Percentiles rank a stretch among this genome's conserved stretches.
phyloP scores from a whole-genome alignment of 1,139 yeast species.

The Lodderomyces orthopsilosis region DNA sequence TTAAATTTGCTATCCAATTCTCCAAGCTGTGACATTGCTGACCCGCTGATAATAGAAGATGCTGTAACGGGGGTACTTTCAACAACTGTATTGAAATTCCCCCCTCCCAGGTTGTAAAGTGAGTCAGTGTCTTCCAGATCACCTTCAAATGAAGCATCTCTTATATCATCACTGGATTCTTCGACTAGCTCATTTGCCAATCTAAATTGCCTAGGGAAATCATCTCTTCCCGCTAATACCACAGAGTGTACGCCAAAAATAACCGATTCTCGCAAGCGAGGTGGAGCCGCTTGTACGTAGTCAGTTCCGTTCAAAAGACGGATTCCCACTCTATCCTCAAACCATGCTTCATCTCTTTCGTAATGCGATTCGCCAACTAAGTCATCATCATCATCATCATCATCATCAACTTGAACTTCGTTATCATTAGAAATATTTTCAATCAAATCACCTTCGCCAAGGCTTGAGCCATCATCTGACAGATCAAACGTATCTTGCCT shows the following conservation, averaged over 20 bases:
- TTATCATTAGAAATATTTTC: conserved; percentile 10
- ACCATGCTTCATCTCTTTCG: too few relatives aligned
- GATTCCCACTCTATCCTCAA: background rate
- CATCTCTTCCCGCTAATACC: background rate
- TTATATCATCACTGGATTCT: background rate
- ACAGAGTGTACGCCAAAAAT: background rate
- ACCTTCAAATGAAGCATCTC: background rate
- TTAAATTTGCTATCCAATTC: conserved; percentile 7
- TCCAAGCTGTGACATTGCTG: background rate
- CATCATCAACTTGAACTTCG: conserved; percentile 7
- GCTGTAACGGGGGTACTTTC: background rate
- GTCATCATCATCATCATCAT: too few relatives aligned
- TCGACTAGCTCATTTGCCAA: background rate
- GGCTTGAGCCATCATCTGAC: background rate
- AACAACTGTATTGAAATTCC: too few relatives aligned
- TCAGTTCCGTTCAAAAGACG: too few relatives aligned
- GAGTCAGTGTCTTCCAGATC: too few relatives aligned
- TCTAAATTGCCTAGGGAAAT: background rate
- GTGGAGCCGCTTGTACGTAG: too few relatives aligned
- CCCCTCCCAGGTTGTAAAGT: too few relatives aligned
- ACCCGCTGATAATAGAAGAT: background rate
- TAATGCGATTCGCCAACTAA: too few relatives aligned
- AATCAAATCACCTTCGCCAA: background rate
- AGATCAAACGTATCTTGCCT: background rate
- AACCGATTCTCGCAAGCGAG: background rate